Evolutionary conservation across 768 basidiomycete species (phyloP).

Genomic region (Leccinellum luteum): DNA sequence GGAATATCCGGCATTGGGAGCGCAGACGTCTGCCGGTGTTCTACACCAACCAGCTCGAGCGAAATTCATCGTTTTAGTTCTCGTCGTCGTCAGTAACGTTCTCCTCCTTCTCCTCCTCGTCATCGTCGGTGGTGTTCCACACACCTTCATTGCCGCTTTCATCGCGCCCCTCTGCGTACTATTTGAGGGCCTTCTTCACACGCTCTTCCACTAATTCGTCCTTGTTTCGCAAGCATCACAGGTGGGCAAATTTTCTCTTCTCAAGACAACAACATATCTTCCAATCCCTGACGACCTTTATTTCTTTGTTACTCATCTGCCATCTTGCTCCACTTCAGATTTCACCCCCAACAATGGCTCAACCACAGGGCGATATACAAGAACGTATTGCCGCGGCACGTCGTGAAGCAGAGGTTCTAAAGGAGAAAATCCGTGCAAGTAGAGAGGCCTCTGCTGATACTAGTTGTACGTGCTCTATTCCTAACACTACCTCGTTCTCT

Average conservation of each 20-base stretch:
- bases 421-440: conserved; percentile 97
- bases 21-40: conserved; percentile 6
- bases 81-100: conserved; percentile 5
- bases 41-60: conserved; percentile 10
- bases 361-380: conserved; percentile 81
- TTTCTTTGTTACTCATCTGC: not conserved
- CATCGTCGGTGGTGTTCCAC: conserved; percentile 8
- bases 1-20: conserved; percentile 23
- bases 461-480: conserved; percentile 64
- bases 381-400: conserved; percentile 95
- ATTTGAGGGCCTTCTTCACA: conserved; percentile 24
- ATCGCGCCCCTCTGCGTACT: conserved; percentile 11
- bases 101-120: conserved; percentile 6
- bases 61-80: conserved; percentile 11
- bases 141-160: conserved; percentile 8
- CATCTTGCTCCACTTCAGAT: conserved; percentile 2
- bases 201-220: conserved; percentile 24
- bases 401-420: conserved; percentile 93
- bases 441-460: conserved; percentile 98
- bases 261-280: conserved; percentile 8
- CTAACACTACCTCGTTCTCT: not conserved
- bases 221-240: conserved; percentile 29
- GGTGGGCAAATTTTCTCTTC: conserved; percentile 30
- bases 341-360: conserved; percentile 53
- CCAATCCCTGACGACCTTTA: not conserved